phyloP scores from a whole-genome alignment of 768 basidiomycete genomes.

The Xerocomus potaroensis region DNA sequence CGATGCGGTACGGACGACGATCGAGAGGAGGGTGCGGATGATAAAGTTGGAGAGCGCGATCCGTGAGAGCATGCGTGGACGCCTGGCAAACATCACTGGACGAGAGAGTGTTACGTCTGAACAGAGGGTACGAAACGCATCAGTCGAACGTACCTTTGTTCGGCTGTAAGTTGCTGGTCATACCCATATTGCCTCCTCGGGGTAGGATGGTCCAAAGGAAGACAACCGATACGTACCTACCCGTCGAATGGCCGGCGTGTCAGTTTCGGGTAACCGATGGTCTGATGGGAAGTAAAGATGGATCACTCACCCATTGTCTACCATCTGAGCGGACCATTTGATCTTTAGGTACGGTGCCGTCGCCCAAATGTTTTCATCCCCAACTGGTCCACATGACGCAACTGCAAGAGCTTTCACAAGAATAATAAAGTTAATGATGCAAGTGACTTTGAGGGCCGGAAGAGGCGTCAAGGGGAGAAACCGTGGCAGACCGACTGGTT shows the following conservation, averaged over 20 bases:
- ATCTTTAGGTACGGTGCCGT: slow-evolving; percentile 29
- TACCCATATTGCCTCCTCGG: slow-evolving; percentile 9
- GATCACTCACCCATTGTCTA: slow-evolving; percentile 27
- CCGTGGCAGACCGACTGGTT: slow-evolving; percentile 19
- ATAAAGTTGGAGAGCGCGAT: slow-evolving; percentile 33
- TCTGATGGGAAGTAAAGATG: neutral
- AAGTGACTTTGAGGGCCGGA: slow-evolving; percentile 27
- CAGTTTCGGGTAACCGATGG: too few species aligned
- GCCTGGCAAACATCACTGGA: slow-evolving; percentile 20
- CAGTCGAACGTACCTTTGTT: slow-evolving; percentile 9
- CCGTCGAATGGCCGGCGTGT: too few species aligned
- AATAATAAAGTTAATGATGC: slow-evolving; percentile 24
- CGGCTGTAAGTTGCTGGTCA: slow-evolving; percentile 17
- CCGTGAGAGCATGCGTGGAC: slow-evolving; percentile 24
- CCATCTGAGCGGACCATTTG: slow-evolving; percentile 29
- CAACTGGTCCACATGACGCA: slow-evolving; percentile 19
- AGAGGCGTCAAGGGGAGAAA: slow-evolving; percentile 21
- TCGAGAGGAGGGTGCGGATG: slow-evolving; percentile 30
- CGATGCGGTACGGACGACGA: slow-evolving; percentile 29
- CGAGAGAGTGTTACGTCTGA: too few species aligned
- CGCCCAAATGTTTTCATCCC: slow-evolving; percentile 15
- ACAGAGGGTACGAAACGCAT: too few species aligned
- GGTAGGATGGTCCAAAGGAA: slow-evolving; percentile 28
- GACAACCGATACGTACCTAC: slow-evolving; percentile 23
- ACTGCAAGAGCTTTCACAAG: slow-evolving; percentile 23